Percentiles rank a stretch among this genome's conserved stretches.
Conservation (phyloP, 768 basidiomycete genomes). For the Trametes coccinea region DNA sequence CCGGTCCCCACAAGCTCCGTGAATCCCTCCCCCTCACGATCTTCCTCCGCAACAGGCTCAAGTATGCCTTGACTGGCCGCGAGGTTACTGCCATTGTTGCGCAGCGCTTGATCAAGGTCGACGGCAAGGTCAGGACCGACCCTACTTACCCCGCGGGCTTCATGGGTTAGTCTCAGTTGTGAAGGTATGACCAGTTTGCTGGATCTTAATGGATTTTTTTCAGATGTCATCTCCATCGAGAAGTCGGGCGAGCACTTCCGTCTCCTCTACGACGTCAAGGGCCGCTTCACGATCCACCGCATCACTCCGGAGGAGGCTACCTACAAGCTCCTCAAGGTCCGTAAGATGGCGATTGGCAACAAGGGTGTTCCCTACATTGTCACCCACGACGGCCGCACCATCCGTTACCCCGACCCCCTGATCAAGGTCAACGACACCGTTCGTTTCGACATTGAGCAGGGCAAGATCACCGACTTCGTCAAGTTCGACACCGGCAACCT, state of each 20-base stretch:
- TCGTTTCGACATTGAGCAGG: slow-evolving; percentile 93
- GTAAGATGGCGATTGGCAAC: slow-evolving; percentile 85
- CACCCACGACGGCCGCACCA: slow-evolving; percentile 99
- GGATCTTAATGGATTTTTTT: not conserved
- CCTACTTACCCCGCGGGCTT: slow-evolving; percentile 96
- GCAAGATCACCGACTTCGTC: slow-evolving; percentile 90
- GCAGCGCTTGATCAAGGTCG: slow-evolving; percentile 97
- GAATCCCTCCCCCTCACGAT: slow-evolving; percentile 97
- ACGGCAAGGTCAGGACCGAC: slow-evolving; percentile 98
- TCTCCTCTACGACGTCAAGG: slow-evolving; percentile 98
- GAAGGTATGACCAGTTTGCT: too few species aligned
- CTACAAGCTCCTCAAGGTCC: slow-evolving; percentile 96
- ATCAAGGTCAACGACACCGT: slow-evolving; percentile 98
- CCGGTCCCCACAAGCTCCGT: slow-evolving; percentile 98
- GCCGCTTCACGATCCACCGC: slow-evolving; percentile 99
- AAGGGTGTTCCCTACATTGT: slow-evolving; percentile 96
- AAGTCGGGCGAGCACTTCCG: slow-evolving; percentile 99
- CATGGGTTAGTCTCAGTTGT: slow-evolving; percentile 66
- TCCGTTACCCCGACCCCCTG: slow-evolving; percentile 96
- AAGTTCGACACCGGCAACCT: slow-evolving; percentile 98
- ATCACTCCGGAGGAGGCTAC: slow-evolving; percentile 96
- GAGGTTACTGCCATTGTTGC: slow-evolving; percentile 95
- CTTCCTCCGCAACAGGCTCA: slow-evolving; percentile 98
- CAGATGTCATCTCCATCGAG: slow-evolving; percentile 96
- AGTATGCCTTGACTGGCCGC: slow-evolving; percentile 96